These are phyloP conservation scores for Cordyceps tenuipes DNA, from an alignment of 2,329 filamentous ascomycete genomes.

Conservation along the genomic window DNA sequence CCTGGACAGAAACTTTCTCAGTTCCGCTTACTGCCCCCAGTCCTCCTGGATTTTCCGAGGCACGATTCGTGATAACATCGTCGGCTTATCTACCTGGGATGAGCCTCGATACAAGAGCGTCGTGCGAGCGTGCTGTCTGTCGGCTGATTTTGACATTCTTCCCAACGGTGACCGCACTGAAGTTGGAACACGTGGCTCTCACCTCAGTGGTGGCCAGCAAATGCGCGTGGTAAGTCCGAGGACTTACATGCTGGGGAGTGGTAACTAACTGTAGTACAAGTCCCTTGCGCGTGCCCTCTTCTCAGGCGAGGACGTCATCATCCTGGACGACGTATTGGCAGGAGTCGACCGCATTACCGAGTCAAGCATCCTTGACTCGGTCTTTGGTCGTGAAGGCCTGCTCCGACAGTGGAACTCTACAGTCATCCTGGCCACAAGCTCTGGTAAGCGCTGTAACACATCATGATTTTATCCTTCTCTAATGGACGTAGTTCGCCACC, in stretches of 20 bases:
- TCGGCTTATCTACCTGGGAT: slow-evolving; percentile 15
- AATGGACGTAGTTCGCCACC: slow-evolving; percentile 14
- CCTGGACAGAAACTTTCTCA: slow-evolving; percentile 9
- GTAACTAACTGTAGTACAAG: neutral
- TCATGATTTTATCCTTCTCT: neutral
- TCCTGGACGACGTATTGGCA: slow-evolving; percentile 27
- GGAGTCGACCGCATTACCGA: slow-evolving; percentile 31
- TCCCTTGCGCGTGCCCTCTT: slow-evolving; percentile 21
- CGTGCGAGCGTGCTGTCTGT: slow-evolving; percentile 15
- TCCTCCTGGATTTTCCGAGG: slow-evolving; percentile 19
- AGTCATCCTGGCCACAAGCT: slow-evolving; percentile 22
- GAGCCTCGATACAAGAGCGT: slow-evolving; percentile 18
- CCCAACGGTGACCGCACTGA: slow-evolving; percentile 18
- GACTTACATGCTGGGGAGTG: no score
- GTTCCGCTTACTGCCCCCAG: slow-evolving; percentile 19
- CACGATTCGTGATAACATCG: slow-evolving; percentile 19
- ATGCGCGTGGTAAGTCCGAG: slow-evolving; percentile 18
- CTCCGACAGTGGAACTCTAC: slow-evolving; percentile 18
- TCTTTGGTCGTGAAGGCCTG: slow-evolving; percentile 27
- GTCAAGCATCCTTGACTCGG: slow-evolving; percentile 25
- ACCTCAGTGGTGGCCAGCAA: slow-evolving; percentile 21
- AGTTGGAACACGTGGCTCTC: slow-evolving; percentile 18
- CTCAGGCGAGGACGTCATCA: slow-evolving; percentile 17
- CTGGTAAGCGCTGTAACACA: slow-evolving; percentile 11
- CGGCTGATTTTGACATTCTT: slow-evolving; percentile 16